Conservation (phyloP, 2,329 filamentous ascomycete species). For the Cercospora citrullina region DNA sequence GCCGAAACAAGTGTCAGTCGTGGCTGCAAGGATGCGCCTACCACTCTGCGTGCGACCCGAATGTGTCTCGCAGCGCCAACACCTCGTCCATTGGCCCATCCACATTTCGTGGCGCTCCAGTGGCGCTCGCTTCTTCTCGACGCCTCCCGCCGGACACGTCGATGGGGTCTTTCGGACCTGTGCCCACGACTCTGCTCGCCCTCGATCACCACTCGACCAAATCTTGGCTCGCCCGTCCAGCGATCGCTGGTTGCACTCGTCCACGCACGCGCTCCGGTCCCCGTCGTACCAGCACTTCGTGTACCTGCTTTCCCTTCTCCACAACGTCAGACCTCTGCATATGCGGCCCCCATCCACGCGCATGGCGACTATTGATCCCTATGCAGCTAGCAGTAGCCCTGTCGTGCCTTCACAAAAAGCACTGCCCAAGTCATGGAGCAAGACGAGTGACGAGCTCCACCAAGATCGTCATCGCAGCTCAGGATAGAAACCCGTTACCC, state of each 20-base stretch:
- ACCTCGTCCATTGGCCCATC: neutral
- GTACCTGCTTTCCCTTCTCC: neutral
- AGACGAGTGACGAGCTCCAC: neutral
- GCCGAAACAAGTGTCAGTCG: neutral
- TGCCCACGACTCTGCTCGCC: neutral
- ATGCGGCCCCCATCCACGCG: neutral
- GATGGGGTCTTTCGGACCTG: neutral
- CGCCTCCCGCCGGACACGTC: neutral
- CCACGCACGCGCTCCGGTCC: neutral
- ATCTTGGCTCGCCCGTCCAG: neutral
- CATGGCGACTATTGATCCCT: neutral
- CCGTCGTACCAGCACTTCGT: neutral
- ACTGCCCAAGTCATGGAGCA: neutral
- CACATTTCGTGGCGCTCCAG: neutral
- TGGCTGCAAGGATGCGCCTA: neutral
- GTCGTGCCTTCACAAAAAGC: constrained; percentile 1
- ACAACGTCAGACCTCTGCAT: neutral
- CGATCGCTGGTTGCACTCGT: neutral
- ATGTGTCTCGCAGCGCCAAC: neutral
- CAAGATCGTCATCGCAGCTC: neutral
- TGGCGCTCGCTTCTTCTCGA: neutral
- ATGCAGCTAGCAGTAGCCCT: neutral
- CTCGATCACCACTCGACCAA: neutral
- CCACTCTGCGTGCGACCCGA: neutral
- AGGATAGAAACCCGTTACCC: constrained; percentile 1